phyloP scores from a whole-genome alignment of 225 moss, liverwort and hornwort genomes.

The Marchantia paleacea region DNA sequence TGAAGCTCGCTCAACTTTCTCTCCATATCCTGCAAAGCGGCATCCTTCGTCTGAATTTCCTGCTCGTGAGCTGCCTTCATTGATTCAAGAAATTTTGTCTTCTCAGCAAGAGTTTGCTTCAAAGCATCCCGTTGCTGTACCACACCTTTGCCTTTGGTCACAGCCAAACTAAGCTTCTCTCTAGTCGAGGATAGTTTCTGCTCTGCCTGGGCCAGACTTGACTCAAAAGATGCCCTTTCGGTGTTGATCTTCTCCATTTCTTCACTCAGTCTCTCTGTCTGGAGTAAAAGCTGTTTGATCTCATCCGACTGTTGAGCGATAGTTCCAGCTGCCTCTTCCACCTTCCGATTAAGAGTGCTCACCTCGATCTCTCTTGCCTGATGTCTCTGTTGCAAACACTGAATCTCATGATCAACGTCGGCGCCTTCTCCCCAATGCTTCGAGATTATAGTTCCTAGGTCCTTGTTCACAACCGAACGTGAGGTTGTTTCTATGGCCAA shows the following conservation, averaged over 20 bases:
- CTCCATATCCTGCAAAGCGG: constrained; percentile 42
- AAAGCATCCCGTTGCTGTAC: constrained; percentile 40
- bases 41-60: constrained; percentile 40
- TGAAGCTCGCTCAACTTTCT: constrained; percentile 41
- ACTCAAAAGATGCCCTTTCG: constrained; percentile 42
- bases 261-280: constrained; percentile 42
- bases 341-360: constrained; percentile 27
- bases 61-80: constrained; percentile 41
- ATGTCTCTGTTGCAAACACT: constrained; percentile 43
- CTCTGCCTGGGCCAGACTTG: constrained; percentile 41
- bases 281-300: constrained; percentile 31
- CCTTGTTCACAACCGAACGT: constrained; percentile 28
- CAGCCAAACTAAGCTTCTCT: constrained; percentile 47
- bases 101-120: constrained; percentile 41
- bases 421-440: constrained; percentile 39
- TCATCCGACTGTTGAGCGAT: constrained; percentile 42
- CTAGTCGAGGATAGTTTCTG: constrained; percentile 40
- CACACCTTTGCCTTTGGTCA: constrained; percentile 45
- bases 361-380: constrained; percentile 49
- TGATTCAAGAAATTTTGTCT: constrained; percentile 45
- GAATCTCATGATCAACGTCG: constrained; percentile 33
- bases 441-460: constrained; percentile 33
- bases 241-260: constrained; percentile 40
- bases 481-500: constrained; percentile 32
- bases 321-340: constrained; percentile 41